Evolutionary conservation across 75 land plant species (phyloP).

Genomic region (Selaginella moellendorffii): DNA sequence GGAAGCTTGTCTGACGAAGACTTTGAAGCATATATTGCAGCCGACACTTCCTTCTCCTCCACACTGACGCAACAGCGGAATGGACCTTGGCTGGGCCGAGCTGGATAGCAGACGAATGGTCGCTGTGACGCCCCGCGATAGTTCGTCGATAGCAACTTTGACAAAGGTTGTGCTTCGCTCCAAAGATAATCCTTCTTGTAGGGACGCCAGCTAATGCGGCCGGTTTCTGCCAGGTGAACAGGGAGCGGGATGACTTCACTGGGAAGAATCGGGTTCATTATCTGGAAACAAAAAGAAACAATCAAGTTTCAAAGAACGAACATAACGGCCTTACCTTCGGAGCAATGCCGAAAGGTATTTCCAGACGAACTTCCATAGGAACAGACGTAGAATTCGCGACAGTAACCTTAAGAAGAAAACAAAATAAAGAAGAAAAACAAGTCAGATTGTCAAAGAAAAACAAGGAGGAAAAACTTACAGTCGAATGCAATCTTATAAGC

Average conservation of each 20-base stretch:
- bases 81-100: slow-evolving; percentile 53
- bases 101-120: slow-evolving; percentile 80
- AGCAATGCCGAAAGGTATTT: slow-evolving; percentile 82
- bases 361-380: slow-evolving; percentile 86
- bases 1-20: background rate
- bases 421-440: background rate
- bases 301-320: too few relatives aligned
- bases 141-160: background rate
- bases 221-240: slow-evolving; percentile 86
- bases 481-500: slow-evolving; percentile 67
- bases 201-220: slow-evolving; percentile 83
- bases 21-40: background rate
- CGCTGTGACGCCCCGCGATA: slow-evolving; percentile 18
- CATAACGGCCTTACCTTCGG: slow-evolving; percentile 76
- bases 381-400: slow-evolving; percentile 61
- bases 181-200: slow-evolving; percentile 51
- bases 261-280: slow-evolving; percentile 77
- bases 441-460: background rate
- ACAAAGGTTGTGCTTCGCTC: slow-evolving; percentile 80
- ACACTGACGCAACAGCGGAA: slow-evolving; percentile 83
- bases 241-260: slow-evolving; percentile 85
- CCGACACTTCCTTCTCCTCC: background rate
- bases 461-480: slow-evolving; percentile 32
- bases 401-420: slow-evolving; percentile 53
- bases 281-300: slow-evolving; percentile 36